A percentile compares a stretch with the other conserved stretches of the same genome.
These are phyloP conservation scores for Austroboletus olivaceoglutinosus DNA, from an alignment of 1,284 basidiomycete genomes.

Conservation along the genomic window DNA sequence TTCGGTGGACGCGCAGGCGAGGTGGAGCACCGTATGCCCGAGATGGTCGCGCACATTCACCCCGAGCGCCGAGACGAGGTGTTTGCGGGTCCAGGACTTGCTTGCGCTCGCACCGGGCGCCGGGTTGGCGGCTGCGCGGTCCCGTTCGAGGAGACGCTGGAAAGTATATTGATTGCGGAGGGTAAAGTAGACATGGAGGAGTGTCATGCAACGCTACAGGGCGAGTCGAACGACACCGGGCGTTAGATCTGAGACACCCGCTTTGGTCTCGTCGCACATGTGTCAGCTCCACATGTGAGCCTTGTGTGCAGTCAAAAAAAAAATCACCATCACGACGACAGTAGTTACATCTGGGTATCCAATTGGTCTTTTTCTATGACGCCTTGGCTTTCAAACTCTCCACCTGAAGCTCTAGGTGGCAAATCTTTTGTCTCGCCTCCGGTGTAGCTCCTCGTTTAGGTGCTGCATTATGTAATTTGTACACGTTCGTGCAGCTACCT, in stretches of 20 bases:
- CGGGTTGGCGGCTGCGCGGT: constrained; percentile 12
- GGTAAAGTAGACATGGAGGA: constrained; percentile 79
- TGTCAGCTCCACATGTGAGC: not conserved
- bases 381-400: constrained; percentile 74
- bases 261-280: too few species aligned
- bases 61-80: constrained; percentile 46
- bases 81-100: constrained; percentile 63
- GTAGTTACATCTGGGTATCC: constrained; percentile 5
- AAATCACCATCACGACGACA: not conserved
- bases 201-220: constrained; percentile 56
- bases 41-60: constrained; percentile 73
- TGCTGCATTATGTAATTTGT: too few species aligned
- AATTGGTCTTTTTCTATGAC: constrained; percentile 39
- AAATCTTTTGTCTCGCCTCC: constrained; percentile 76
- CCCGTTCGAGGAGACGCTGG: constrained; percentile 69
- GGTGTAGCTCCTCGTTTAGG: constrained; percentile 62
- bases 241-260: not conserved
- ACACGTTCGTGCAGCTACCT: too few species aligned
- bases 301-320: too few species aligned
- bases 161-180: constrained; percentile 80
- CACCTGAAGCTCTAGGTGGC: constrained; percentile 80
- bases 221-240: constrained; percentile 25
- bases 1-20: constrained; percentile 64
- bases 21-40: constrained; percentile 82
- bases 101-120: constrained; percentile 49